Conservation (phyloP, 371 early-diverging fungal species). For the Rhizomucor miehei region DNA sequence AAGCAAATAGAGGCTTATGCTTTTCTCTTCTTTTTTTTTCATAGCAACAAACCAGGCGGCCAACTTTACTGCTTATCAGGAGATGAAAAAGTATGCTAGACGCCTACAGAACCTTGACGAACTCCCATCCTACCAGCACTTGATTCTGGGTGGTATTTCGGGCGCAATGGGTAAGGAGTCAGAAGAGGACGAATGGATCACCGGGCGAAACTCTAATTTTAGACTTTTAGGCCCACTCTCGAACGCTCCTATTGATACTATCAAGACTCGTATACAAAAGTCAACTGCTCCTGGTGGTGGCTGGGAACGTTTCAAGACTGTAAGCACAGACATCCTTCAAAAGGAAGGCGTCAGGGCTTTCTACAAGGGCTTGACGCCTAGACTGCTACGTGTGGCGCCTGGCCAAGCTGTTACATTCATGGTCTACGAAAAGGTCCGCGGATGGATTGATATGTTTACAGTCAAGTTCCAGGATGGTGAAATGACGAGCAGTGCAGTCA, state of each 20-base stretch:
- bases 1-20: too few relatives aligned
- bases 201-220: background rate
- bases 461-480: slow-evolving; percentile 39
- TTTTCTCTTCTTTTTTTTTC: background rate
- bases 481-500: slow-evolving; percentile 6
- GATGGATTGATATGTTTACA: slow-evolving; percentile 68
- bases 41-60: slow-evolving; percentile 97
- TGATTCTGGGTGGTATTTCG: slow-evolving; percentile 80
- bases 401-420: slow-evolving; percentile 89
- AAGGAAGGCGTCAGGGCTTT: slow-evolving; percentile 93
- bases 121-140: slow-evolving; percentile 82
- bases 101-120: slow-evolving; percentile 74
- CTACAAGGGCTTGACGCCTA: slow-evolving; percentile 95
- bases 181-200: background rate
- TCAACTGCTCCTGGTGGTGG: slow-evolving; percentile 74
- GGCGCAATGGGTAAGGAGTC: slow-evolving; percentile 75
- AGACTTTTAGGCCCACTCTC: slow-evolving; percentile 11
- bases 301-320: slow-evolving; percentile 73
- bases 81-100: slow-evolving; percentile 70
- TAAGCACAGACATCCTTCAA: slow-evolving; percentile 14
- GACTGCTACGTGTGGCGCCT: slow-evolving; percentile 87
- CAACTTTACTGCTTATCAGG: slow-evolving; percentile 97
- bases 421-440: slow-evolving; percentile 82
- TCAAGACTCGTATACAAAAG: slow-evolving; percentile 97
- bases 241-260: slow-evolving; percentile 79